Base-by-base conservation (phyloP, 2,329 filamentous ascomycete species). In the Calonectria pseudoturangicola region DNA sequence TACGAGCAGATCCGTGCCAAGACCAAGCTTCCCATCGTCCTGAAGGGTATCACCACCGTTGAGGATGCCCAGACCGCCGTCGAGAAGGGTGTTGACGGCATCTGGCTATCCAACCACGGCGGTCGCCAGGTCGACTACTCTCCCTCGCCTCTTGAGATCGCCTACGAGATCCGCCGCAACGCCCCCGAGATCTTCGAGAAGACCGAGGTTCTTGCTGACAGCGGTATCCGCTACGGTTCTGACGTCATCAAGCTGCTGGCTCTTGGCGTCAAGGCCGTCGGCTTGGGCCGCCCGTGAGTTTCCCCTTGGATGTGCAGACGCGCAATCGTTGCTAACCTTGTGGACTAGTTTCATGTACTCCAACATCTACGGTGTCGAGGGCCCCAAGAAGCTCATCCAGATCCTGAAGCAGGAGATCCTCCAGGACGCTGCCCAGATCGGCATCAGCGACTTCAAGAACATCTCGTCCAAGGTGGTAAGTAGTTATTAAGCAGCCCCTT, bases 361-460 rank as follows among this genome's bases (percentile, higher is more conserved):
- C 62, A 89, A 89, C 75, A 79, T 85, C 45, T 90, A 87, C 75
- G 88, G 88, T 3, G 80, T 83, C 5, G 83, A 85, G 27, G 88
- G 88, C 27, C 87, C 89, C 3, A 81, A 80, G 68, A 86, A 85
- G 80, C 83, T 83, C 7, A 86, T 89, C 66, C 78, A 86, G 65
- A 85, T 89, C 25, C 80, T 89, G 72, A 88, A 88, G 83, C 82
- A 84, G 47, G 87, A 89, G 81, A 83, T 89, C 36, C 68, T 79
- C 30, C 73, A 78, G 2, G 83, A 85, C 62, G 83, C 80, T 51
- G 81, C 80, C 21, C 81, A 85, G 75, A 75, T 82, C 39, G 83
- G 83, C 10, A 80, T 83, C 9, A 77, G 65, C 28, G 78, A 80
- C 66, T 73, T 80, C 10, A 60, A 74, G 41, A 80, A 78, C 62